phyloP scores from a whole-genome alignment of 768 basidiomycete species.

The Chlorophyllum brunneum region DNA sequence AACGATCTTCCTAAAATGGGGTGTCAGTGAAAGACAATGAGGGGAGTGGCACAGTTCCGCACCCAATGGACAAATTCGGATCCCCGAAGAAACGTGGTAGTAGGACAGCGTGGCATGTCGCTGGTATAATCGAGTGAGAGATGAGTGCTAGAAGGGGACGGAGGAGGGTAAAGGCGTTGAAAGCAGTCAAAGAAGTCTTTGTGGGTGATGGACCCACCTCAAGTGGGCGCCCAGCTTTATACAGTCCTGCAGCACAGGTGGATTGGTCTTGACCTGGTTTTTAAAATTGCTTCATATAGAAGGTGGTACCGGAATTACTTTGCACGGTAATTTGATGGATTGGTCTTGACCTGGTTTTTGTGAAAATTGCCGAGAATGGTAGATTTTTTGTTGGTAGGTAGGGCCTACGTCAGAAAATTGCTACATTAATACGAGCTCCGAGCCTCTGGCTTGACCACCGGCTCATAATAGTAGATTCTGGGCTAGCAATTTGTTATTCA shows the following conservation, averaged over 20 bases:
- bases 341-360: constrained; percentile 3
- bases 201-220: too few relatives aligned
- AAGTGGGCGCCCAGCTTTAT: too few relatives aligned
- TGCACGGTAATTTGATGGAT: constrained; percentile 7
- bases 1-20: neutral
- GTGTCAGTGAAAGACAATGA: too few relatives aligned
- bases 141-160: too few relatives aligned
- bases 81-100: too few relatives aligned
- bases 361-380: constrained; percentile 6
- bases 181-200: too few relatives aligned
- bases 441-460: neutral
- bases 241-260: too few relatives aligned
- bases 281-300: constrained; percentile 1
- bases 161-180: too few relatives aligned
- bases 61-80: too few relatives aligned
- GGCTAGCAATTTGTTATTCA: neutral
- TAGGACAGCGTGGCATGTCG: too few relatives aligned
- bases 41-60: too few relatives aligned
- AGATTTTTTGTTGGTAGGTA: neutral
- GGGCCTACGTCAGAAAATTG: neutral
- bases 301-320: neutral
- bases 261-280: neutral
- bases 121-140: too few relatives aligned
- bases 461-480: constrained; percentile 3
- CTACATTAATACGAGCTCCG: neutral